These are phyloP conservation scores for Russula sp. DNA, from an alignment of 768 basidiomycete genomes.

Conservation along the genomic window DNA sequence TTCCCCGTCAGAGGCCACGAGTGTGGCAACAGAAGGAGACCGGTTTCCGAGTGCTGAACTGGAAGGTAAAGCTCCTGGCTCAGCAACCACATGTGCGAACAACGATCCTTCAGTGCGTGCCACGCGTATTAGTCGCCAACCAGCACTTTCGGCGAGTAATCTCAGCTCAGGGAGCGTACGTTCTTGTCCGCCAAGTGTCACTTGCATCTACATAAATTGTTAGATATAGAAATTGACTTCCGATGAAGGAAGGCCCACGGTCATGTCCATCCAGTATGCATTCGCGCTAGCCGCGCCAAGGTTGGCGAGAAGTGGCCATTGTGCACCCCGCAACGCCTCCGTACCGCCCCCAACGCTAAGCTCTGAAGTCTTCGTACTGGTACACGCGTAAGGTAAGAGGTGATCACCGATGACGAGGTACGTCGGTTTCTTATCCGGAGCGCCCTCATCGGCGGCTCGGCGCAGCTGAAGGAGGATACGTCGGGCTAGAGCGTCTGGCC, in stretches of 20 bases:
- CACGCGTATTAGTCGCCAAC: constrained; percentile 56
- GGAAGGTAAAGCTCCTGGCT: constrained; percentile 49
- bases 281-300: constrained; percentile 65
- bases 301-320: constrained; percentile 63
- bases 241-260: constrained; percentile 35
- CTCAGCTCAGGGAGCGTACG: constrained; percentile 58
- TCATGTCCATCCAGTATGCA: constrained; percentile 66
- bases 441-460: constrained; percentile 30
- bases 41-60: not conserved
- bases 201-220: constrained; percentile 48
- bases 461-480: constrained; percentile 44
- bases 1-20: not conserved
- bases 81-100: constrained; percentile 67
- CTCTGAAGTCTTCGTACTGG: constrained; percentile 24
- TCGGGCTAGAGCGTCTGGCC: constrained; percentile 53
- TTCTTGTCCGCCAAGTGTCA: constrained; percentile 61
- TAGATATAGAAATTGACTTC: not conserved
- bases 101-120: constrained; percentile 54
- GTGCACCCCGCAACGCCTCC: constrained; percentile 46
- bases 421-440: constrained; percentile 33
- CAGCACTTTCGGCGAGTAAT: constrained; percentile 45
- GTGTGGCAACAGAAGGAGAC: constrained; percentile 2
- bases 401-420: constrained; percentile 67
- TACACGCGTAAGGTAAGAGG: constrained; percentile 63
- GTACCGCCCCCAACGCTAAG: constrained; percentile 42